Conservation (phyloP, 2,329 filamentous ascomycete genomes). For the Elsinoe australis region DNA sequence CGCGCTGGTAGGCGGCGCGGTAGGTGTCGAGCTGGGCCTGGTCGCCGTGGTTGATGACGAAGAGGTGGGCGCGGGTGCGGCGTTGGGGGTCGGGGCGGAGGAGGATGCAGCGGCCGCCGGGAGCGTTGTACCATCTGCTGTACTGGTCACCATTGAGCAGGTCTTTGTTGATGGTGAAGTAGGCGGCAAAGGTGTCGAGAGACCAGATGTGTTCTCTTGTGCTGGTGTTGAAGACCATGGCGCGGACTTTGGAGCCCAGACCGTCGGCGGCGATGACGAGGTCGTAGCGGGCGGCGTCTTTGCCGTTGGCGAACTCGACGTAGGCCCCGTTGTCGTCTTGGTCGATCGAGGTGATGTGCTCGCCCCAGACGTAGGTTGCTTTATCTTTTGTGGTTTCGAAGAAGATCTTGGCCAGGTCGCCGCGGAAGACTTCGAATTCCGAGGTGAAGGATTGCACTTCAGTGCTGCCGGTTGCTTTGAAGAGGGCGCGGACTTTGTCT, state of each 20-base stretch:
- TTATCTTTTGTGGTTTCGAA: constrained; percentile 21
- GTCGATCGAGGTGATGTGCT: constrained; percentile 31
- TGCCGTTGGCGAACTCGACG: constrained; percentile 38
- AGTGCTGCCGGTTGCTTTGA: constrained; percentile 26
- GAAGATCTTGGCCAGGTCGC: constrained; percentile 32
- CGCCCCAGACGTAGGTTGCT: constrained; percentile 29
- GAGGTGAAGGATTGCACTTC: constrained; percentile 31
- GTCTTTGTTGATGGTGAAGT: constrained; percentile 25
- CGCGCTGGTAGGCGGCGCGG: constrained; percentile 22
- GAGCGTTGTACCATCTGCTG: constrained; percentile 21
- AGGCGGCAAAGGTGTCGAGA: constrained; percentile 23
- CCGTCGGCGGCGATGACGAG: constrained; percentile 27
- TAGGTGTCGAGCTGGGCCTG: constrained; percentile 1
- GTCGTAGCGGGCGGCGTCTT: constrained; percentile 20
- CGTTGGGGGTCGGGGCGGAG: constrained; percentile 24
- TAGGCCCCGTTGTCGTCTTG: constrained; percentile 31
- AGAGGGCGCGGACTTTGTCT: constrained; percentile 21
- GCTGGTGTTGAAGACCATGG: constrained; percentile 21
- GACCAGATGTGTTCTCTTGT: constrained; percentile 19
- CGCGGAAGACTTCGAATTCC: constrained; percentile 35
- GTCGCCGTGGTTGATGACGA: constrained; percentile 21
- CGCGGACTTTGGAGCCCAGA: constrained; percentile 20
- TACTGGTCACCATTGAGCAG: constrained; percentile 20
- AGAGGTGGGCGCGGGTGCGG: constrained; percentile 20
- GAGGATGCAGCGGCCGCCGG: constrained; percentile 20